Percentiles rank a stretch among this genome's conserved stretches.
phyloP scores from a whole-genome alignment of 2,329 filamentous ascomycete species.

The Xylariaceae sp. region DNA sequence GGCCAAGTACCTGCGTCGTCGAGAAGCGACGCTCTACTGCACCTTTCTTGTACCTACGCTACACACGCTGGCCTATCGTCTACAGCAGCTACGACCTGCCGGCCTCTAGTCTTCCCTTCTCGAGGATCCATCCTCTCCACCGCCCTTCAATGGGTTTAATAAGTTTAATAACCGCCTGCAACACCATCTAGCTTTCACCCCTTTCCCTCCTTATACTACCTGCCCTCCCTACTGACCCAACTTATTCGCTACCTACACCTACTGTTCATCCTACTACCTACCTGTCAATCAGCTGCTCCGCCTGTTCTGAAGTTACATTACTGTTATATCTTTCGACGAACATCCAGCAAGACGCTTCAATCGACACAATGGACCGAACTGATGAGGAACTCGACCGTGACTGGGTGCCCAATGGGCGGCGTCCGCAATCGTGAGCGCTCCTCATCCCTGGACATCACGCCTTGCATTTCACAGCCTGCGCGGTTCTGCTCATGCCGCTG shows the following conservation, averaged over 20 bases:
- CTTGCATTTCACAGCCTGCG: not conserved
- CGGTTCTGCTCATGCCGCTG: not conserved
- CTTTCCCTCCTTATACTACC: not conserved
- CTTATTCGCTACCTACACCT: not conserved
- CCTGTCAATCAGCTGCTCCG: not conserved
- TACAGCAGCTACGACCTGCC: not conserved
- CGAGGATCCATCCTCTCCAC: conserved; percentile 16
- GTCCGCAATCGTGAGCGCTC: conserved; percentile 74
- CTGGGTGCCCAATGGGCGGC: conserved; percentile 73
- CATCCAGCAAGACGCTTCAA: not conserved
- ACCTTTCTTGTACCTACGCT: not conserved
- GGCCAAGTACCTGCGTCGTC: not conserved
- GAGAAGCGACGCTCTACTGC: not conserved
- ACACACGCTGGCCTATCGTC: not conserved
- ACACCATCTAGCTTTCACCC: conserved; percentile 8
- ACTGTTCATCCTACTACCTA: not conserved
- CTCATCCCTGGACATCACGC: conserved; percentile 21
- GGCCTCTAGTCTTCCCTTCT: conserved; percentile 1
- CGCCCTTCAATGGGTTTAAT: conserved; percentile 13
- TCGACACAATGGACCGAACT: conserved; percentile 39
- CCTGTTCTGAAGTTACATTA: not conserved
- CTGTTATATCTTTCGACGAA: not conserved
- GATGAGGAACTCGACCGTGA: conserved; percentile 70
- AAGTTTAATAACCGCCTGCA: conserved; percentile 14
- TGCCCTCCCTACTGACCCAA: not conserved